A percentile compares a stretch with the other conserved stretches of the same genome.
phyloP scores from a whole-genome alignment of 1,284 basidiomycete species.

The Lentinula novae-zelandiae region DNA sequence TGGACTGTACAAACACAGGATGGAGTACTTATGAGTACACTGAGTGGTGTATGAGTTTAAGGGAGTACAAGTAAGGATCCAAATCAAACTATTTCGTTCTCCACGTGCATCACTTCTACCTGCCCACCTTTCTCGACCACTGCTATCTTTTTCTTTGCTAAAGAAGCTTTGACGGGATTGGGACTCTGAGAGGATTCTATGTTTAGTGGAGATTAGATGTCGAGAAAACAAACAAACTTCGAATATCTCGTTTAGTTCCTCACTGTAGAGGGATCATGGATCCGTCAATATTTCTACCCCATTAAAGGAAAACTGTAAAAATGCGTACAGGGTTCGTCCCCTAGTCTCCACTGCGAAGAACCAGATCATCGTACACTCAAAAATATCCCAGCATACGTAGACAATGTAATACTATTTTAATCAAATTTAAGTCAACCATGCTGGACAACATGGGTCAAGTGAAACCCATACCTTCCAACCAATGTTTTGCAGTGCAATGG shows the following conservation, averaged over 20 bases:
- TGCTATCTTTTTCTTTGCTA: conserved; percentile 32
- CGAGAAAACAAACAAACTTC: conserved; percentile 20
- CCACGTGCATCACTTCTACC: conserved; percentile 15
- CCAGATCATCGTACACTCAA: conserved; percentile 33
- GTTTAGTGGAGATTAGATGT: background rate
- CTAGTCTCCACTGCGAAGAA: conserved; percentile 38
- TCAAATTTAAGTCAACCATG: background rate
- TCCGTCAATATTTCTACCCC: background rate
- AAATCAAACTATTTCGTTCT: background rate
- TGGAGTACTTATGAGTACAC: background rate
- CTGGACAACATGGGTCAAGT: background rate
- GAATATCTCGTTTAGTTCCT: conserved; percentile 41
- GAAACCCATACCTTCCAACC: conserved; percentile 31
- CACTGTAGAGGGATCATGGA: conserved; percentile 21
- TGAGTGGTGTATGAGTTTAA: background rate
- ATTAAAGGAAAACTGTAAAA: background rate
- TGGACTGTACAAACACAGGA: too few species aligned
- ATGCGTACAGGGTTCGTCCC: conserved; percentile 36
- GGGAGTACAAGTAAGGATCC: too few species aligned
- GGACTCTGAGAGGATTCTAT: conserved; percentile 24
- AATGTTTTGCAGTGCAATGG: conserved; percentile 46
- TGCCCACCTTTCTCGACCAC: conserved; percentile 29
- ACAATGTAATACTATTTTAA: conserved; percentile 32
- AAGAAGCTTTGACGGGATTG: conserved; percentile 35
- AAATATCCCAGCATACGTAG: conserved; percentile 35